Evolutionary conservation across 2,329 filamentous ascomycete genomes (phyloP).

Genomic region (Fragosphaeria purpurea): DNA sequence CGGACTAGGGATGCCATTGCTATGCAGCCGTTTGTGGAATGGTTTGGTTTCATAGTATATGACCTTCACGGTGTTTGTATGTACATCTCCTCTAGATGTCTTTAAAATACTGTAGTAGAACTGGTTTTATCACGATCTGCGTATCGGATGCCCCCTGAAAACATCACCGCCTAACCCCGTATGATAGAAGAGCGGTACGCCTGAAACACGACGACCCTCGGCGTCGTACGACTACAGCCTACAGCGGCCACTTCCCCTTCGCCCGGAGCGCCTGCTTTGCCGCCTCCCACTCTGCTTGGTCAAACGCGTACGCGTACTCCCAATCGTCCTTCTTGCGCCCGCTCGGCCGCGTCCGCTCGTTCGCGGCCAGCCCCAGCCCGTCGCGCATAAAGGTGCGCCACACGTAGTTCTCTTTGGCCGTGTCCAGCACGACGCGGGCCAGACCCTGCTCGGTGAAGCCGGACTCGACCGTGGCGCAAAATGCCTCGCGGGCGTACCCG

Average conservation of each 20-base stretch:
- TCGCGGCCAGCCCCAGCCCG: neutral
- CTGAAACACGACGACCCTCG: too few relatives aligned
- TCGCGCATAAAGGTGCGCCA: neutral
- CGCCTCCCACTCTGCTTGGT: neutral
- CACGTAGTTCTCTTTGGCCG: neutral
- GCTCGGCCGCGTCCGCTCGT: neutral
- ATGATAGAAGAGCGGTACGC: too few relatives aligned
- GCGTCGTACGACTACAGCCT: too few relatives aligned
- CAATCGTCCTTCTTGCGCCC: neutral
- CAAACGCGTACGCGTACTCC: neutral
- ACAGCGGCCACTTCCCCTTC: neutral
- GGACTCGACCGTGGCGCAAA: neutral
- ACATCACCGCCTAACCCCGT: too few relatives aligned
- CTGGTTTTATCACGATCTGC: too few relatives aligned
- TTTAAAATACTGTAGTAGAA: too few relatives aligned
- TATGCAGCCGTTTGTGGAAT: too few relatives aligned
- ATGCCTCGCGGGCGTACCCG: neutral
- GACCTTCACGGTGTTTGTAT: too few relatives aligned
- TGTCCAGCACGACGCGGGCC: neutral
- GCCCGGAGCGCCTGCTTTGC: neutral
- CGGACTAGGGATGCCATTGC: too few relatives aligned
- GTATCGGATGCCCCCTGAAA: too few relatives aligned
- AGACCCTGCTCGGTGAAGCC: neutral
- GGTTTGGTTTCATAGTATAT: too few relatives aligned
- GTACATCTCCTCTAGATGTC: too few relatives aligned